Conservation (phyloP, 441 rosid species). For the Cnidoscolus chayamansa region DNA sequence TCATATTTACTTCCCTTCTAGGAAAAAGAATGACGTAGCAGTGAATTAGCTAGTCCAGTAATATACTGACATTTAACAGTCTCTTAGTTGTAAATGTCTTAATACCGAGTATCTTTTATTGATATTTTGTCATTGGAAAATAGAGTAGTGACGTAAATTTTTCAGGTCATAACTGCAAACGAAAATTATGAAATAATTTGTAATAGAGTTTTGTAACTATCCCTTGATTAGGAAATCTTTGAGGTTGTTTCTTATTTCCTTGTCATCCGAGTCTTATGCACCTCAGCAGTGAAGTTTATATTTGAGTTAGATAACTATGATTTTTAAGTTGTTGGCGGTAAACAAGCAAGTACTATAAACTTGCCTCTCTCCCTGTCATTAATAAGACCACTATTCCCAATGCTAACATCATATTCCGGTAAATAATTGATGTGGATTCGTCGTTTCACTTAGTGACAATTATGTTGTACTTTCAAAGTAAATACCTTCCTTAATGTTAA, state of each 20-base stretch:
- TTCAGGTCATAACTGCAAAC: background rate
- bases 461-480: background rate
- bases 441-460: no score
- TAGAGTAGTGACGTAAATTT: conserved; percentile 1
- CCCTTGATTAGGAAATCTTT: background rate
- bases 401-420: background rate
- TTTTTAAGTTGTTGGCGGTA: background rate
- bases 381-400: background rate
- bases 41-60: background rate
- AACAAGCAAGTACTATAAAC: background rate
- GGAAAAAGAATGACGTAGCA: background rate
- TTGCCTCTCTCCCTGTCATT: background rate
- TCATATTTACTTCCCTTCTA: background rate
- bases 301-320: background rate
- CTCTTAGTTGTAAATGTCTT: background rate
- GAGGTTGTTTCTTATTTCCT: background rate
- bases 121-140: background rate
- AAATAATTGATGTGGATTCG: background rate
- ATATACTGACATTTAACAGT: background rate
- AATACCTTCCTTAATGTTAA: background rate
- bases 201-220: background rate
- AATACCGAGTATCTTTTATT: background rate
- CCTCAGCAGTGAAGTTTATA: background rate
- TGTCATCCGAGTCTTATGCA: background rate
- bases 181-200: background rate